Base-by-base conservation (phyloP, 164 flowering plant species). In the Tetrastigma voinierianum region DNA sequence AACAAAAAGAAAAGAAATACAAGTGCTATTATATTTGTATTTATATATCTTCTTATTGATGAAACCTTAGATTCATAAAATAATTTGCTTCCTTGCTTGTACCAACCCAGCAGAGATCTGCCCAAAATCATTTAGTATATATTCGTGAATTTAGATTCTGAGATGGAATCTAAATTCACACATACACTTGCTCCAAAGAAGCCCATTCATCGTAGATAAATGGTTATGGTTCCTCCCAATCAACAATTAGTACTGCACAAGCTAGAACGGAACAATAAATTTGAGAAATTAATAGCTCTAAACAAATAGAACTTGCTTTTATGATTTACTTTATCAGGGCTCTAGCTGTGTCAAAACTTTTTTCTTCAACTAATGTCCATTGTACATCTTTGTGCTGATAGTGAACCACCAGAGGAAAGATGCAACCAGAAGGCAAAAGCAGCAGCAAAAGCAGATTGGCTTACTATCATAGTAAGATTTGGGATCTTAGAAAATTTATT, bases 341-440 rank as follows among this genome's bases (percentile, higher is more conserved):
- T 61, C n/a, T 18, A 46, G 25, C 13, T 23, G 20, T n/a, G 12
- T 57, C 25, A 4, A 46, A 52, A 23, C 11, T 23, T 47, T 55
- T 55, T 20, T 4, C 16, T 32, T 49, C 45, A 17, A 10, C 68
- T 64, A n/a, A 12, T 18, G 21, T 66, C 25, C 25, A 25, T 51
- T 61, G 51, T 53, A 54, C 61, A 20, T 67, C 10, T 71, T 52
- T 49, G 10, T 72, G 65, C 57, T 70, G 51, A 17, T 87, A 93
- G 98, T 79, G 98, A 93, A 79, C 98, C 97, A 56, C 83, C 87
- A 40, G 88, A 86, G 61, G 84, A 73, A 13, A 78, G 43, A 46
- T 93, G 98, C 85, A 83, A 76, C 76, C 79, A 73, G 73, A 91
- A 82, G 73, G 81, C 84, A 11, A 89, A 83, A 70, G 73, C 77